phyloP scores from a whole-genome alignment of 2,329 filamentous ascomycete genomes.

The Cladophialophora chaetospira region DNA sequence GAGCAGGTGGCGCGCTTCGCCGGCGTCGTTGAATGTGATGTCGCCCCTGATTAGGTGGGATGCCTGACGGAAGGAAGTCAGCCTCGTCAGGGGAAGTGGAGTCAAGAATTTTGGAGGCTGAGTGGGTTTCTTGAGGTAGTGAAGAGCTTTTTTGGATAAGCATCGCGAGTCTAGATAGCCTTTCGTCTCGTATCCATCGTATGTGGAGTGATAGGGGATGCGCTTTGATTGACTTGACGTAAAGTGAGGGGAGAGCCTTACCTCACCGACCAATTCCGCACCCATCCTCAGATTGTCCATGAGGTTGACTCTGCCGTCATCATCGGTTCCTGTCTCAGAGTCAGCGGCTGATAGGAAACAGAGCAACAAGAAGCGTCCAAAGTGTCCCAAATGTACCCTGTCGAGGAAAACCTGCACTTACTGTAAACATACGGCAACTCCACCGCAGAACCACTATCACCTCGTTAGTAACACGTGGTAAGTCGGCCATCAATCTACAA shows the following conservation, averaged over 20 bases:
- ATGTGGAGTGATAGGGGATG: too few relatives aligned
- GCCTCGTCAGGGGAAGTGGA: too few relatives aligned
- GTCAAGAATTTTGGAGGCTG: neutral
- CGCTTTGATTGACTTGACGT: neutral
- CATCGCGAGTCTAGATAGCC: too few relatives aligned
- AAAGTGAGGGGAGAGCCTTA: constrained; percentile 38
- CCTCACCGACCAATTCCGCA: constrained; percentile 53
- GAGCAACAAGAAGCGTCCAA: neutral
- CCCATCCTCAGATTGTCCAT: constrained; percentile 59
- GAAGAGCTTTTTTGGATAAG: too few relatives aligned
- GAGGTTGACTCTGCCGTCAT: constrained; percentile 58
- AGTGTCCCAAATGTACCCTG: too few relatives aligned
- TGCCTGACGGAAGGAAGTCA: constrained; percentile 6
- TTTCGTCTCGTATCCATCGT: too few relatives aligned
- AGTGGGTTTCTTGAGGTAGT: too few relatives aligned
- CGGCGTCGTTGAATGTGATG: constrained; percentile 44
- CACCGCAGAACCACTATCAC: constrained; percentile 55
- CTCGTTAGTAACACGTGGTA: neutral
- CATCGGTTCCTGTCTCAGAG: constrained; percentile 48
- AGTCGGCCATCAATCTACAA: neutral
- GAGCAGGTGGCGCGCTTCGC: constrained; percentile 55
- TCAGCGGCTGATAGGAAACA: neutral
- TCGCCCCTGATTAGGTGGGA: constrained; percentile 51
- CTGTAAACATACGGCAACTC: constrained; percentile 61
- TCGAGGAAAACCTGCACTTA: neutral